Conservation (phyloP, 495 filamentous ascomycete genomes). For the Gamarada debralockiae region DNA sequence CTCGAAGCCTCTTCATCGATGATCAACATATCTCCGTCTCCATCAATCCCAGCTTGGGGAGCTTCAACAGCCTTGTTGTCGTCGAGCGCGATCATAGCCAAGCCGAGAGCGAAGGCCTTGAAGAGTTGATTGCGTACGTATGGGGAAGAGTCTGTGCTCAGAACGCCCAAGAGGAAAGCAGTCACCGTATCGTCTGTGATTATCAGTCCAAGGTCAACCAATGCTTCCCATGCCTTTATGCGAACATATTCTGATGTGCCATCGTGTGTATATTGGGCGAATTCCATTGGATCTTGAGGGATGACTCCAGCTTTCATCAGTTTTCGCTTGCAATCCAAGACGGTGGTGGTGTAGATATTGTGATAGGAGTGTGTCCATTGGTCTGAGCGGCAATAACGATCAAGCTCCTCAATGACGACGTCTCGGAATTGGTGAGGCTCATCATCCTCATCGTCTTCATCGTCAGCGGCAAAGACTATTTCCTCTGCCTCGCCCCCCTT, state of each 20-base stretch:
- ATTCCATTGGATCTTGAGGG: slow-evolving; percentile 55
- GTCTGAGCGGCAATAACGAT: slow-evolving; percentile 86
- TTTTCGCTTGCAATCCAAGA: slow-evolving; percentile 69
- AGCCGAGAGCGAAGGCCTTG: slow-evolving; percentile 59
- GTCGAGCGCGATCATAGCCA: slow-evolving; percentile 80
- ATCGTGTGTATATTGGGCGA: slow-evolving; percentile 75
- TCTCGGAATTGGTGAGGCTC: slow-evolving; percentile 54
- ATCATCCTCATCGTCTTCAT: slow-evolving; percentile 54
- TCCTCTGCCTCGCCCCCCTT: slow-evolving; percentile 13
- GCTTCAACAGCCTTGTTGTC: slow-evolving; percentile 37
- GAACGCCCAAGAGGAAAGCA: slow-evolving; percentile 62
- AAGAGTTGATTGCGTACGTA: slow-evolving; percentile 71
- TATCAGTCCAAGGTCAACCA: slow-evolving; percentile 76
- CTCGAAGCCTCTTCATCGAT: slow-evolving; percentile 65
- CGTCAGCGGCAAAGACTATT: slow-evolving; percentile 37
- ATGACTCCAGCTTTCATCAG: slow-evolving; percentile 71
- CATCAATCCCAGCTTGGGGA: slow-evolving; percentile 18
- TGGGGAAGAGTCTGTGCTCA: slow-evolving; percentile 76
- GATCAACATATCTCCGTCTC: slow-evolving; percentile 59
- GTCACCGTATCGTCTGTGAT: slow-evolving; percentile 58
- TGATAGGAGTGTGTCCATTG: slow-evolving; percentile 91
- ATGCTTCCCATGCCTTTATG: slow-evolving; percentile 74
- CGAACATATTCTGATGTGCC: slow-evolving; percentile 78
- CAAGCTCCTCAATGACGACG: slow-evolving; percentile 76
- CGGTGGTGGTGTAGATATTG: slow-evolving; percentile 82